These are phyloP conservation scores for Nakazawaea ernobii DNA, from an alignment of 805 yeast species.

Conservation along the genomic window DNA sequence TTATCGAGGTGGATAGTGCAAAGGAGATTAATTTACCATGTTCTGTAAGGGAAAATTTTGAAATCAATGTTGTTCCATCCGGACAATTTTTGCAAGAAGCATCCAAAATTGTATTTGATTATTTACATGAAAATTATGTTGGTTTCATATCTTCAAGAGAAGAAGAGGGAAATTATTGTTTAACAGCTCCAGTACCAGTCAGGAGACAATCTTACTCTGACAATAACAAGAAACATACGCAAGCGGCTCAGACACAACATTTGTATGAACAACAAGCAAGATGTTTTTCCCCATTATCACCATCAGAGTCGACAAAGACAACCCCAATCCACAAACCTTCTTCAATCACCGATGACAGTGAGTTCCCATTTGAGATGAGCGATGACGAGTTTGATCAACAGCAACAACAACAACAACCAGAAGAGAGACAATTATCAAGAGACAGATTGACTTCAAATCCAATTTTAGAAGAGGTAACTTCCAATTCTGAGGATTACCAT, in stretches of 20 bases:
- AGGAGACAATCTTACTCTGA: background rate
- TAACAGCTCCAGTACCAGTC: conserved; percentile 1
- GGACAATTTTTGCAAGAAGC: conserved; percentile 14
- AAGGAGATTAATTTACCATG: conserved; percentile 29
- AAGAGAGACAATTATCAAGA: background rate
- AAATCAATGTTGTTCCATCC: conserved; percentile 17
- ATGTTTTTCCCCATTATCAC: conserved; percentile 9
- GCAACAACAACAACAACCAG: background rate
- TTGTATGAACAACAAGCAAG: background rate
- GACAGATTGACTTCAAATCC: conserved; percentile 1
- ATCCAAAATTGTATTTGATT: conserved; percentile 18
- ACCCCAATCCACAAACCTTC: background rate
- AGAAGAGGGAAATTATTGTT: background rate
- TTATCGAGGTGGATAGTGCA: conserved; percentile 20
- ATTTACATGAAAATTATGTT: conserved; percentile 23
- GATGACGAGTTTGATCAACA: conserved; percentile 4
- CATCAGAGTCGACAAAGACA: conserved; percentile 3
- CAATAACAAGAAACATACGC: background rate
- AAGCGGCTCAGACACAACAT: background rate
- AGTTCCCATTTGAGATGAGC: conserved; percentile 10
- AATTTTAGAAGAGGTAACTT: background rate
- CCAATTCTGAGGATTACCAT: background rate
- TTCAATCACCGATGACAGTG: conserved; percentile 1
- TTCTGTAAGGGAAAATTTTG: conserved; percentile 16
- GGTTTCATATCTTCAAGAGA: conserved; percentile 18